These are phyloP conservation scores for Ophiostoma tasmaniense DNA, from an alignment of 2,329 filamentous ascomycete genomes.

Conservation along the genomic window DNA sequence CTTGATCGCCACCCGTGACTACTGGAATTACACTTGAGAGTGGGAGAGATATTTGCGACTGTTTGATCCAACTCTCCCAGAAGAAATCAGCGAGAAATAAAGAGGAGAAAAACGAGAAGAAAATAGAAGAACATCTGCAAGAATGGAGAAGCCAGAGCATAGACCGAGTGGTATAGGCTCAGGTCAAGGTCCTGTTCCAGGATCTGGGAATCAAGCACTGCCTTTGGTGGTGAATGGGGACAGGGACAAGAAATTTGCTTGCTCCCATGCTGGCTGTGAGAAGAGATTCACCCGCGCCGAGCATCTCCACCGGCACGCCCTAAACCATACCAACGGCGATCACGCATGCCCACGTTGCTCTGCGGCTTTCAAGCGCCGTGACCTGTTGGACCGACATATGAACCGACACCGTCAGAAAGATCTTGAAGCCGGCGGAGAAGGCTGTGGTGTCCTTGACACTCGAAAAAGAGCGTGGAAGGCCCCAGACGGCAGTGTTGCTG, in stretches of 20 bases:
- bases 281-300: slow-evolving; percentile 76
- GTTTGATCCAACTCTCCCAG: not conserved
- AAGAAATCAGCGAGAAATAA: slow-evolving; percentile 4
- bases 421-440: slow-evolving; percentile 18
- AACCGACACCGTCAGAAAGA: slow-evolving; percentile 17
- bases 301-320: slow-evolving; percentile 70
- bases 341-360: slow-evolving; percentile 18
- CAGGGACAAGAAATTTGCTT: slow-evolving; percentile 16
- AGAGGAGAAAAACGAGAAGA: not conserved
- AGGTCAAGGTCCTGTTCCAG: not conserved
- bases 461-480: slow-evolving; percentile 20
- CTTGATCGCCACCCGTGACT: not conserved
- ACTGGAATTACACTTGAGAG: not conserved
- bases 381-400: slow-evolving; percentile 20
- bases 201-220: not conserved
- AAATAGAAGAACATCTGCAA: not conserved
- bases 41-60: not conserved
- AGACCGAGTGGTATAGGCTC: slow-evolving; percentile 1
- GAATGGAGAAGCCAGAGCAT: slow-evolving; percentile 11
- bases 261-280: slow-evolving; percentile 50
- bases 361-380: slow-evolving; percentile 20
- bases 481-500: slow-evolving; percentile 15
- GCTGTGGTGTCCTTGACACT: slow-evolving; percentile 18
- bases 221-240: not conserved
- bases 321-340: slow-evolving; percentile 46